phyloP scores from a whole-genome alignment of 2,329 filamentous ascomycete genomes.

The Pseudocercospora vitis region DNA sequence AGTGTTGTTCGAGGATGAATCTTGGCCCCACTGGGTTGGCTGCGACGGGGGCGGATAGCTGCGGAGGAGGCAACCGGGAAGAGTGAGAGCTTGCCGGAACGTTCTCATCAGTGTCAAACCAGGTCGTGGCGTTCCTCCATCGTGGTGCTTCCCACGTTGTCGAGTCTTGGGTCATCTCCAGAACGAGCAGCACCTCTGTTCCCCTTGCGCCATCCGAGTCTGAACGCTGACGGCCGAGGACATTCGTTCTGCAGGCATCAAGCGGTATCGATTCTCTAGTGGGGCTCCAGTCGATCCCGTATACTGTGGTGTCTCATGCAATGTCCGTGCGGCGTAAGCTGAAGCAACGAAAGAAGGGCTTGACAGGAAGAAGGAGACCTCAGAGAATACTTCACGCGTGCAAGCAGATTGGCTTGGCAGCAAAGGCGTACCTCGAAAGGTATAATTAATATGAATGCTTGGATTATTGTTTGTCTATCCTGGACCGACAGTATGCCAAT shows the following conservation, averaged over 20 bases:
- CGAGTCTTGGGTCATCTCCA: conserved; percentile 16
- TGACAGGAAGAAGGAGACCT: background rate
- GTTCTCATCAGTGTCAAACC: conserved; percentile 4
- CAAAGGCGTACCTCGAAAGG: background rate
- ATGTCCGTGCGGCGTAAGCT: too few species aligned
- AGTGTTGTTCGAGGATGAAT: conserved; percentile 14
- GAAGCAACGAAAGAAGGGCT: background rate
- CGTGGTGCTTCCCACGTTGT: conserved; percentile 14
- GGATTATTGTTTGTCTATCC: background rate
- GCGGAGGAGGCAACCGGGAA: conserved; percentile 21
- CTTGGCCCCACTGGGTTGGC: conserved; percentile 21
- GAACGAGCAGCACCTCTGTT: conserved; percentile 9
- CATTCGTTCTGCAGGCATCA: background rate
- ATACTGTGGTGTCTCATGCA: too few species aligned
- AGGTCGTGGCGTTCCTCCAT: conserved; percentile 14
- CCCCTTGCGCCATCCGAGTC: conserved; percentile 8
- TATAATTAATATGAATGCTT: too few species aligned
- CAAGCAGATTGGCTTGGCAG: background rate
- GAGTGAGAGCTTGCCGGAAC: conserved; percentile 10
- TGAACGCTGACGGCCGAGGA: background rate
- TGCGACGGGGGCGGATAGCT: conserved; percentile 23
- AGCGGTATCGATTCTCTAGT: too few species aligned
- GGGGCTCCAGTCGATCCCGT: too few species aligned
- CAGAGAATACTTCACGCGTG: background rate
- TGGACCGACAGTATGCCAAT: conserved; percentile 9